A percentile compares a stretch with the other conserved stretches of the same genome.
Evolutionary conservation across 306 rosid species (phyloP).

Genomic region (Castanopsis chinensis): DNA sequence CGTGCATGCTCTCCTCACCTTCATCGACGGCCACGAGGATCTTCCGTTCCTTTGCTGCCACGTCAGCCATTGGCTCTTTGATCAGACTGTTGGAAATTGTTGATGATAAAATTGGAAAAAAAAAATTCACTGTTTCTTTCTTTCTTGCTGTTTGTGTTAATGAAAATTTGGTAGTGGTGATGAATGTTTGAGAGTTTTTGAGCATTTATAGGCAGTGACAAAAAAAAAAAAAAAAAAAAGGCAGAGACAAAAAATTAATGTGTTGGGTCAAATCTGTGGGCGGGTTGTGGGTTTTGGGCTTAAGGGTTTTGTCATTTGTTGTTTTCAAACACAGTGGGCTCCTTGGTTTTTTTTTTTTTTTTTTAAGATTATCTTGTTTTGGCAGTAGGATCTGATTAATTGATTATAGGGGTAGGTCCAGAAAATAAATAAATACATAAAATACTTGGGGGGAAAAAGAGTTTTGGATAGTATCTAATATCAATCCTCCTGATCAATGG

Average conservation of each 20-base stretch:
- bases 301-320: background rate
- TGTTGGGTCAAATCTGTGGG: constrained; percentile 34
- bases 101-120: too few relatives aligned
- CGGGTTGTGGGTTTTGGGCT: constrained; percentile 33
- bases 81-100: background rate
- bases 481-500: background rate
- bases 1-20: constrained; percentile 83
- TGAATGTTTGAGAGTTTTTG: background rate
- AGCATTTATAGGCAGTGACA: constrained; percentile 1
- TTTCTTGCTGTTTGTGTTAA: background rate
- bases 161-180: background rate
- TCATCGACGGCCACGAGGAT: constrained; percentile 86
- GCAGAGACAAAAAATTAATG: background rate
- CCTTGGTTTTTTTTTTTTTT: background rate
- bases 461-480: background rate
- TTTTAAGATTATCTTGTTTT: background rate
- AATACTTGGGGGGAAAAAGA: background rate
- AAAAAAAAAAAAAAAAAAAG: background rate
- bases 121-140: too few relatives aligned
- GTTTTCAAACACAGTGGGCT: constrained; percentile 20
- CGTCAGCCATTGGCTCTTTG: constrained; percentile 43
- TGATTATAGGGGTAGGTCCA: background rate
- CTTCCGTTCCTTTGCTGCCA: constrained; percentile 43
- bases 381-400: too few relatives aligned
- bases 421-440: background rate